These are phyloP conservation scores for Axilococcus clingmanii DNA, from an alignment of 139 green algal species.

Conservation along the genomic window DNA sequence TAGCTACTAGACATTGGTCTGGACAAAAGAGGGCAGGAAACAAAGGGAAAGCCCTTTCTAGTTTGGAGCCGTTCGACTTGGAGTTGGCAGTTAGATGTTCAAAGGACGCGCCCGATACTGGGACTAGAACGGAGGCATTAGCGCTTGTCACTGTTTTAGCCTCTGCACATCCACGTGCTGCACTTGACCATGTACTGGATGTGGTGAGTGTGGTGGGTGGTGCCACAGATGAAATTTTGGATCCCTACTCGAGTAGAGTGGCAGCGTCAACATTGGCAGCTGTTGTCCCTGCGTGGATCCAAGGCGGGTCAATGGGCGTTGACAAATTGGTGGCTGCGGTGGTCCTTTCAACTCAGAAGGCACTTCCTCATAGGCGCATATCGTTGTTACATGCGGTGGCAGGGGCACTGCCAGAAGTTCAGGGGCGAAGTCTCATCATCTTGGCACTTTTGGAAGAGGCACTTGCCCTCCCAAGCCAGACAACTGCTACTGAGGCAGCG, in stretches of 20 bases:
- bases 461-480: too few relatives aligned
- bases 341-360: constrained; percentile 2
- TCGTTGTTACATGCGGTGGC: constrained; percentile 15
- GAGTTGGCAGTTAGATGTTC: constrained; percentile 46
- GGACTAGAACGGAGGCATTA: constrained; percentile 55
- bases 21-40: too few relatives aligned
- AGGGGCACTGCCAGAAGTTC: constrained; percentile 28
- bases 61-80: too few relatives aligned
- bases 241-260: constrained; percentile 35
- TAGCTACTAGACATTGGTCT: too few relatives aligned
- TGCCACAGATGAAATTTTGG: constrained; percentile 30
- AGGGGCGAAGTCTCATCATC: constrained; percentile 38
- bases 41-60: too few relatives aligned
- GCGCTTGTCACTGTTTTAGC: constrained; percentile 44
- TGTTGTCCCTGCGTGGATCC: constrained; percentile 23
- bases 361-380: constrained; percentile 2
- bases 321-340: constrained; percentile 10
- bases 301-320: constrained; percentile 5
- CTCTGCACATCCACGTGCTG: constrained; percentile 20
- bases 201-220: constrained; percentile 42
- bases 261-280: constrained; percentile 19
- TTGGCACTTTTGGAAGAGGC: constrained; percentile 32
- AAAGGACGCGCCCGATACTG: constrained; percentile 38
- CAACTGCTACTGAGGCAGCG: too few relatives aligned
- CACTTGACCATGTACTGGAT: constrained; percentile 49